These are phyloP conservation scores for Rutstroemia sydowiana DNA, from an alignment of 2,329 filamentous ascomycete genomes.

Conservation along the genomic window DNA sequence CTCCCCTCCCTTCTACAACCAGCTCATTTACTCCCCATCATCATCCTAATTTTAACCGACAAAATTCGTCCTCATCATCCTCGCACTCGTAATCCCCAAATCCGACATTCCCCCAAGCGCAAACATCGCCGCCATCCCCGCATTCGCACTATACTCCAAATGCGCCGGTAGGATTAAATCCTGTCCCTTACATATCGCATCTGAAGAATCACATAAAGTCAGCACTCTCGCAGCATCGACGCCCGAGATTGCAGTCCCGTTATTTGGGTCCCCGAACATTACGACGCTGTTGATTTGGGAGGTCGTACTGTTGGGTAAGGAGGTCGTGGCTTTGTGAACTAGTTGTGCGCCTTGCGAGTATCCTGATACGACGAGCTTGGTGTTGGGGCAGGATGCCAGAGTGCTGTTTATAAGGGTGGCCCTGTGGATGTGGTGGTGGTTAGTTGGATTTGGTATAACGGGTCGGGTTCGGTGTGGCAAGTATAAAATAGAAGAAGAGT, in stretches of 20 bases:
- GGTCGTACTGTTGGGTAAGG: constrained; percentile 12
- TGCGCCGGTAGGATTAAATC: constrained; percentile 14
- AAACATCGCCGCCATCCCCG: constrained; percentile 21
- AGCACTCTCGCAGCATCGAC: constrained; percentile 18
- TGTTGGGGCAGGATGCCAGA: constrained; percentile 17
- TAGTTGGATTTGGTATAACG: not conserved
- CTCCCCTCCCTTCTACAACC: not conserved
- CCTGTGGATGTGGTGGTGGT: constrained; percentile 8
- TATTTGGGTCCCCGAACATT: constrained; percentile 25
- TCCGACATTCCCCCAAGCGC: constrained; percentile 15
- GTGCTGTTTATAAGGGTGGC: constrained; percentile 18
- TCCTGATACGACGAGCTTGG: constrained; percentile 21
- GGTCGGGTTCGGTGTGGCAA: not conserved
- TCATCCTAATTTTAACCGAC: constrained; percentile 1
- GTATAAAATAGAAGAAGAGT: not conserved
- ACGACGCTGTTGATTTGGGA: constrained; percentile 19
- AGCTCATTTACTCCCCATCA: not conserved
- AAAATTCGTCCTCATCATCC: constrained; percentile 8
- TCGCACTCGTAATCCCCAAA: constrained; percentile 23
- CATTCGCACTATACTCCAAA: constrained; percentile 22
- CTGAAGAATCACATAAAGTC: constrained; percentile 20
- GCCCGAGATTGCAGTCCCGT: constrained; percentile 20
- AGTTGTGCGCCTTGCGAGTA: constrained; percentile 27
- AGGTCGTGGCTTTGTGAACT: constrained; percentile 20
- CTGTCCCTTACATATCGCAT: constrained; percentile 23